These are phyloP conservation scores for Colletotrichum cordylinicola DNA, from an alignment of 2,329 filamentous ascomycete species.

Conservation along the genomic window DNA sequence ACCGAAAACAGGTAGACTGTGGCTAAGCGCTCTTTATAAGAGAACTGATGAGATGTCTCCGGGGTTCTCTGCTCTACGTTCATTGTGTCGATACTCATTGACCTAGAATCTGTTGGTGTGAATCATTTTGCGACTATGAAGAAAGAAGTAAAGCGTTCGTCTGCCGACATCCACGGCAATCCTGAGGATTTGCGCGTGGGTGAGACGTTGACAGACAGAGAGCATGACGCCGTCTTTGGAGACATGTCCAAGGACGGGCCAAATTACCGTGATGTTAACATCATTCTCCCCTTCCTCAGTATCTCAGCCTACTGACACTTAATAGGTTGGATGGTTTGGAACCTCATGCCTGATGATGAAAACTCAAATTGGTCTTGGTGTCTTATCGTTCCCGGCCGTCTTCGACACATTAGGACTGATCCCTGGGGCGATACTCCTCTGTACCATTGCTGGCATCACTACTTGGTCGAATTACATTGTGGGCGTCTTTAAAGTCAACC, in stretches of 20 bases:
- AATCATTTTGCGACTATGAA: neutral
- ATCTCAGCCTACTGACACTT: neutral
- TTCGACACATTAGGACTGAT: constrained; percentile 52
- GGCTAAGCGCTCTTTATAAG: neutral
- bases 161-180: neutral
- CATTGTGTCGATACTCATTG: neutral
- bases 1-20: neutral
- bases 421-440: constrained; percentile 49
- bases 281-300: neutral
- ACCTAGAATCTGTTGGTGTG: fast-evolving
- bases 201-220: neutral
- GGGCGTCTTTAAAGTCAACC: constrained; percentile 52
- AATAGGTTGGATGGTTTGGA: constrained; percentile 46
- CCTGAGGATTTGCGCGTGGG: neutral
- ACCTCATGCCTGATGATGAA: constrained; percentile 51
- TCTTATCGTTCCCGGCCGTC: constrained; percentile 50
- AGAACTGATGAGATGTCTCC: neutral
- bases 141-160: neutral
- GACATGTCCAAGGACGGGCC: neutral
- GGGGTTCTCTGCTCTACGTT: neutral
- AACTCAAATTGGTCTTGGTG: constrained; percentile 47
- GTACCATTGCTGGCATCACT: constrained; percentile 44
- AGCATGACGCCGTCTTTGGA: neutral
- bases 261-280: neutral
- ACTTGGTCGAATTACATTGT: constrained; percentile 55